Base-by-base conservation (phyloP, 805 yeast species). In the Lachancea lanzarotensis region DNA sequence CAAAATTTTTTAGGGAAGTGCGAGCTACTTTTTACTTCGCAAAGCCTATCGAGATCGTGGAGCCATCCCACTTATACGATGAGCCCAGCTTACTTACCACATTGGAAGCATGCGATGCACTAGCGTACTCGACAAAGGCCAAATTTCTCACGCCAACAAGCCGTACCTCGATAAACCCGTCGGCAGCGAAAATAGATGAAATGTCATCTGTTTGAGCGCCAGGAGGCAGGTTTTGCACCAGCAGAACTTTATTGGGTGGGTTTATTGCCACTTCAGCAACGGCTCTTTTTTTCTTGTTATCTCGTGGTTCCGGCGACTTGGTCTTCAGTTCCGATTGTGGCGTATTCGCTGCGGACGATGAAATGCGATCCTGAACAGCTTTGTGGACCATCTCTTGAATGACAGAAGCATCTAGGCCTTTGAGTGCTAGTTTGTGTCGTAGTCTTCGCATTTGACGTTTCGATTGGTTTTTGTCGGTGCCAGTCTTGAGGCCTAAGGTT, bases 51-150 rank as follows among this genome's bases (percentile, higher is more conserved):
- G 50, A 42, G 15, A 61, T 48, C 3, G 22, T 17, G 6, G 35
- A 16, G 26, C 40, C 47, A 13, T 46, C 49, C 49, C 51, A 48
- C 9, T 41, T 37, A 41, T 51, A 45, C 1, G 42, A 11, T 10
- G 43, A 10, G 0, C 60, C 62, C 11, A 60, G 41, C 11, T 34
- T 49, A 17, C 49, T 45, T 34, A 45, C 41, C 2, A 52, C 42
- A 17, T 33, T 35, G 2, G 55, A 69, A 0, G 95, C 82, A 33
- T 69, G 63, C 1, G 62, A 56, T 18, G 78, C 82, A 4, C 69
- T 66, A 19, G 74, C 78, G 59, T 82, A 91, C 54, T 91, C 97
- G 2, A 91, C 74, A 62, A 91, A 84, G 10, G 93, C 95, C 38
- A 91, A 75, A 32, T 76, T 76, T 36, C 87, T 73, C 5, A 81